These are phyloP conservation scores for Gossypium anomalum DNA, from an alignment of 345 rosid genomes.

Conservation along the genomic window DNA sequence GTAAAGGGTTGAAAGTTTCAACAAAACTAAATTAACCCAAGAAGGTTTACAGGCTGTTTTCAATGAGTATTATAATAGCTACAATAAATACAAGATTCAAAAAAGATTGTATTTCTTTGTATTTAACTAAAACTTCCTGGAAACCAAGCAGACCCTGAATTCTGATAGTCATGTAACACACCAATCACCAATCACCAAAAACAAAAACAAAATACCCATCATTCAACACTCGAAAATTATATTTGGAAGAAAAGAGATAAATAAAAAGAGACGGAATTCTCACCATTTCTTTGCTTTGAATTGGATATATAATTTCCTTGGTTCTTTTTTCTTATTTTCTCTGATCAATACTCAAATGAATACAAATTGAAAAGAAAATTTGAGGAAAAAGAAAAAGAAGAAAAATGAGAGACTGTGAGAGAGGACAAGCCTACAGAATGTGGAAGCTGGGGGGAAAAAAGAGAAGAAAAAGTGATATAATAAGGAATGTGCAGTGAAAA, in stretches of 20 bases:
- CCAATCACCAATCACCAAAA: neutral
- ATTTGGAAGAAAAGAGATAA: neutral
- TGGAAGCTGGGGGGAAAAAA: neutral
- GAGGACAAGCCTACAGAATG: conserved; percentile 4
- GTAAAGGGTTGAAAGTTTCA: conserved; percentile 1
- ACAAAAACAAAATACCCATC: neutral
- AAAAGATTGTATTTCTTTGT: neutral
- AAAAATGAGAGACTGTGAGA: neutral
- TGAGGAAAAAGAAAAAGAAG: too few species aligned
- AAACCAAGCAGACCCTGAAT: conserved; percentile 5
- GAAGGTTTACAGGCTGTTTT: neutral
- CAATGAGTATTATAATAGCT: neutral
- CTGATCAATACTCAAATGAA: neutral
- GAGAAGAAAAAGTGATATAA: neutral
- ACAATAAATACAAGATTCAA: neutral
- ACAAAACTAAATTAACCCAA: neutral
- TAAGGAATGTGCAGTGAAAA: conserved; percentile 7
- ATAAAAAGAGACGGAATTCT: neutral
- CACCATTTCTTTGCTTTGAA: conserved; percentile 14
- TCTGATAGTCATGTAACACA: neutral
- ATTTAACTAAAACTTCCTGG: conserved; percentile 7
- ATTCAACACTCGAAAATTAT: neutral
- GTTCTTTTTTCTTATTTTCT: neutral
- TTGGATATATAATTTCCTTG: neutral
- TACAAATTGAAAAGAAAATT: neutral